Base-by-base conservation (phyloP, 2,329 filamentous ascomycete genomes). In the Ceratocystis colombiana region DNA sequence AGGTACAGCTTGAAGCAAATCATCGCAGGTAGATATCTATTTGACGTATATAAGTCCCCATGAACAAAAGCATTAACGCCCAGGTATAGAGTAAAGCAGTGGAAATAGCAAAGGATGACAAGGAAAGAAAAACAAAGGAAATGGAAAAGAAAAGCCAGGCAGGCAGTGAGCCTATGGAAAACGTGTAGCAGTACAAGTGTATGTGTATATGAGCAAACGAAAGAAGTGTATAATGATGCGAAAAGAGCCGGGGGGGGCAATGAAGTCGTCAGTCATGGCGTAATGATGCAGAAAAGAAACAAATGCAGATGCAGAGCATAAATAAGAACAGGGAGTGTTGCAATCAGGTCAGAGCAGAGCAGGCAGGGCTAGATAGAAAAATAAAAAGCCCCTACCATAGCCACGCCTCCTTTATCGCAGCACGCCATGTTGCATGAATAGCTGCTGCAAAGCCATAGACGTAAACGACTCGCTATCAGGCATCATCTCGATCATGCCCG, bases 401-500 rank as follows among this genome's bases (percentile, higher is more conserved):
- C 37, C 37, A 41, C 37, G 37, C 37, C 10, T 12, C 20, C 30
- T 20, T 33, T 17, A 46, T 12, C 61, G 61, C 46, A 86, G 73
- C 66, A 87, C 78, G 57, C 75, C 73, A 70, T 85, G 75, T 71
- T 79, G 80, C 70, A 76, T 73, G 64, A 87, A 77, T 41, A 87
- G 75, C 69, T 74, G 77, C 71, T 77, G 78, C 61, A 87, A 73
- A 1, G 82, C 77, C 64, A 78, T 76, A 61, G 78, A 82, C 71
- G 80, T 81, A 69, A 87, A 85, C 48, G 77, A 74, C 57, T 84
- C 83, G 41, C 86, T 82, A 45, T 86, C 83, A 0, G 92, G 90
- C 61, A 96, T 88, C 80, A 94, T 88, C 73, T 91, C 85, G 69
- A 95, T 84, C 64, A 97, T 82, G 65, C 93, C 92, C 0, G 94